phyloP scores from a whole-genome alignment of 2,329 filamentous ascomycete species.

The Fusarium concolor region DNA sequence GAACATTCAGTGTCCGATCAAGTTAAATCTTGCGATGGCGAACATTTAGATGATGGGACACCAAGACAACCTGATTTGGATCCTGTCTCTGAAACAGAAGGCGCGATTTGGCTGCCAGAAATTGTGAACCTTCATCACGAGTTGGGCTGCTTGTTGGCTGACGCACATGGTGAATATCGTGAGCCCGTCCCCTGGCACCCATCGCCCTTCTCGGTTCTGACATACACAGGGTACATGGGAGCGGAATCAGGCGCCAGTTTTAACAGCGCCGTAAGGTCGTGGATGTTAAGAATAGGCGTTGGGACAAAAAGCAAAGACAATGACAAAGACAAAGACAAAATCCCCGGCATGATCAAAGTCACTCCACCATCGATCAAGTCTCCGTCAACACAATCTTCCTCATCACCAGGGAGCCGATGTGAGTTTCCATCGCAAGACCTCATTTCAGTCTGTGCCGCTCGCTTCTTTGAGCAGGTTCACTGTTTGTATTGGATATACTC shows the following conservation, averaged over 20 bases:
- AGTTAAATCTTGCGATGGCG: too few species aligned
- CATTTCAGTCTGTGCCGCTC: accelerated
- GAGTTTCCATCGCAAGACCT: background rate
- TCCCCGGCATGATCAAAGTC: background rate
- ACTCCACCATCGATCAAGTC: background rate
- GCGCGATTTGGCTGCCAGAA: too few species aligned
- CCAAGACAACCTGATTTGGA: too few species aligned
- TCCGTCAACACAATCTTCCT: background rate
- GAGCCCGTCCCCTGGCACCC: too few species aligned
- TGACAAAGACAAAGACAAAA: background rate
- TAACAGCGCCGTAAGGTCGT: background rate
- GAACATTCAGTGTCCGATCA: background rate
- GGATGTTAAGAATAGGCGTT: background rate
- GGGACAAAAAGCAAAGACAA: background rate
- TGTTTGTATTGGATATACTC: background rate
- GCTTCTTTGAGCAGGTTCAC: background rate
- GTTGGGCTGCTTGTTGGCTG: background rate
- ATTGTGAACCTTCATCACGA: background rate
- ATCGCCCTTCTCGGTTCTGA: too few species aligned
- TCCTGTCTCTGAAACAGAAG: too few species aligned
- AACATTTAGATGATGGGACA: too few species aligned
- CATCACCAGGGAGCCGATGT: accelerated
- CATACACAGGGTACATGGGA: too few species aligned
- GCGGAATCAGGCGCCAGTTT: background rate
- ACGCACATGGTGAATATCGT: background rate